Evolutionary conservation across 441 rosid species (phyloP).

Genomic region (Corymbia calophylla): DNA sequence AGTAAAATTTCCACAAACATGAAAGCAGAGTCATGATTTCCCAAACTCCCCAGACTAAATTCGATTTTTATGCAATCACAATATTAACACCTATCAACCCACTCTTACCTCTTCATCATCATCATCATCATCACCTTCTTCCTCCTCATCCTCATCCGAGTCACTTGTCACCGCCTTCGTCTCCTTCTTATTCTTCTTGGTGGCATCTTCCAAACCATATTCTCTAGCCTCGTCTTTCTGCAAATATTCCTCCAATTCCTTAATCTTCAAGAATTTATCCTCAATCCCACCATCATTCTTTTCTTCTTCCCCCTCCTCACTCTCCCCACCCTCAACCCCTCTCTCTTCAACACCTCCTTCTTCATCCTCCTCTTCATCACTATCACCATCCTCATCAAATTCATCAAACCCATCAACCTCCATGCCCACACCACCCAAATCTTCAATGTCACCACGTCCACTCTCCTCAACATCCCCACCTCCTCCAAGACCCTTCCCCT

Average conservation of each 20-base stretch:
- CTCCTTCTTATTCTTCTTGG: slow-evolving; percentile 19
- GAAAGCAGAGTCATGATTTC: neutral
- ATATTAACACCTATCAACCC: neutral
- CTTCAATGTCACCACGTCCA: slow-evolving; percentile 7
- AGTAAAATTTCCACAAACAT: neutral
- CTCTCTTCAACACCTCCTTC: slow-evolving; percentile 13
- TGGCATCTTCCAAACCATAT: slow-evolving; percentile 40
- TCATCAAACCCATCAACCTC: slow-evolving; percentile 1
- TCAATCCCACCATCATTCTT: slow-evolving; percentile 43
- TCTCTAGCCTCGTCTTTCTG: slow-evolving; percentile 77
- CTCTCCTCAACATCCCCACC: slow-evolving; percentile 13
- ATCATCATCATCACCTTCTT: slow-evolving; percentile 15
- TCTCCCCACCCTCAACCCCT: slow-evolving; percentile 11
- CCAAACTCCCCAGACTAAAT: neutral
- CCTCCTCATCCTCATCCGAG: neutral
- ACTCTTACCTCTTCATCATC: slow-evolving; percentile 16
- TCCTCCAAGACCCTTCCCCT: slow-evolving; percentile 14
- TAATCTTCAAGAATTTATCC: slow-evolving; percentile 75
- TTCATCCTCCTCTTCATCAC: neutral
- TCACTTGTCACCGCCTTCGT: neutral
- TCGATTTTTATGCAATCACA: neutral
- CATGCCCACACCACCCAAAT: neutral
- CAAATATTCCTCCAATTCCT: slow-evolving; percentile 62
- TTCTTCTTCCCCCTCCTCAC: slow-evolving; percentile 9
- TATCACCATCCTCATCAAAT: neutral